These are phyloP conservation scores for Oryza glaberrima DNA, from an alignment of 176 grass and related monocot genomes.

Conservation along the genomic window DNA sequence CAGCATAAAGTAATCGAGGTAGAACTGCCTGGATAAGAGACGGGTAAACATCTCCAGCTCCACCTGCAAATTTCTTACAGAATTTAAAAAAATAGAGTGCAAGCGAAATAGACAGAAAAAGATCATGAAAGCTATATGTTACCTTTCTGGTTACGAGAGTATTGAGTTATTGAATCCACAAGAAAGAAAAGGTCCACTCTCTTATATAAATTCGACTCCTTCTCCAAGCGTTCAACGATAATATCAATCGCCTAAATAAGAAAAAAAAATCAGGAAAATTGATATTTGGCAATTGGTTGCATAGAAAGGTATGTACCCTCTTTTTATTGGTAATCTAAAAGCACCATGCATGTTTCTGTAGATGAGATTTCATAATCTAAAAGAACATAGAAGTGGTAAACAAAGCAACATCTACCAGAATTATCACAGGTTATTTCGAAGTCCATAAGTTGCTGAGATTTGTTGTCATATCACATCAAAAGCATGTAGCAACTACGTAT, in stretches of 20 bases:
- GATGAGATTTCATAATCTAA: background rate
- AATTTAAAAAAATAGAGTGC: conserved; percentile 13
- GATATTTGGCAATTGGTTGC: conserved; percentile 24
- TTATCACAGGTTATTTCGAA: conserved; percentile 27
- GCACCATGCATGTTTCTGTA: conserved; percentile 18
- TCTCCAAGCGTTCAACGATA: conserved; percentile 76
- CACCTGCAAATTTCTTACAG: conserved; percentile 64
- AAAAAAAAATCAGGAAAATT: conserved; percentile 39
- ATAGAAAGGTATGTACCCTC: background rate
- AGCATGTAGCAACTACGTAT: background rate
- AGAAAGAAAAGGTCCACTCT: conserved; percentile 97
- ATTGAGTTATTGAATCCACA: conserved; percentile 96
- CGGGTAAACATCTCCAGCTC: conserved; percentile 74
- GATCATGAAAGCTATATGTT: background rate
- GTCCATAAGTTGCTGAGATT: background rate
- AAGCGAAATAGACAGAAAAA: conserved; percentile 16
- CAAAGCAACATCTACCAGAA: background rate
- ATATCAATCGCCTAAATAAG: conserved; percentile 70
- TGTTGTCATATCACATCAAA: conserved; percentile 16
- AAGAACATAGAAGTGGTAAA: conserved; percentile 22
- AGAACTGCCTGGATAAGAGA: conserved; percentile 79
- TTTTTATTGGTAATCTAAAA: conserved; percentile 24
- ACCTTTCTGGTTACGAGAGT: conserved; percentile 80
- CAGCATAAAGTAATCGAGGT: conserved; percentile 77
- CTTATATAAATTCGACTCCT: conserved; percentile 79